Base-by-base conservation (phyloP, 495 filamentous ascomycete genomes). In the Gamarada debralockiae region DNA sequence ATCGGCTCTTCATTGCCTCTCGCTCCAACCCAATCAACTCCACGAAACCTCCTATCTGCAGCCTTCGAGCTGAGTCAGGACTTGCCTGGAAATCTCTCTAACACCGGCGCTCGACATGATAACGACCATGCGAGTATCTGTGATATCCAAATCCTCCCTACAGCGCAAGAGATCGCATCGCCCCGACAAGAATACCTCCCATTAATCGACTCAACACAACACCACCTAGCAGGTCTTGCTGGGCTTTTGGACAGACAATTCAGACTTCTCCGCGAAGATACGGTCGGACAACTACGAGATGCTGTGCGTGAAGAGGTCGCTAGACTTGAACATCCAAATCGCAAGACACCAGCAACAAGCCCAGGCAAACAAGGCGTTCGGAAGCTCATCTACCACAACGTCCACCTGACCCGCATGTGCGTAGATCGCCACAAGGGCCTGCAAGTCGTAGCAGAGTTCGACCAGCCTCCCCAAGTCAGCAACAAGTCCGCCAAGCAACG, bases 241-340 rank as follows among this genome's bases (percentile, higher is more conserved):
- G 78, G 86, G 0, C 70, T 87, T 0, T 64, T 92, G 0, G 86
- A 92, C 59, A 69, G 81, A 47, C 82, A 90, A 55, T 89, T 90
- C 52, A 74, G 86, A 15, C 72, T 90, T 3, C 66, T 87, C 6
- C 71, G 84, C 12, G 82, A 86, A 65, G 83, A 89, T 61, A 83
- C 76, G 1, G 64, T 84, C 1, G 83, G 84, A 3, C 79, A 79
- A 55, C 69, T 88, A 2, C 67, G 79, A 38, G 81, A 87, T 59
- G 74, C 76, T 4, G 72, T 85, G 4, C 66, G 66, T 13, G 51
- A 65, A 3, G 69, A 76, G 15, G 63, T 75, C 39, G 62, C 53
- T 33, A 61, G 48, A 39, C 48, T 56, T 45, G 23, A 52, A 43
- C 52, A 56, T 45, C 57, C 57, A 34, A 56, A 57, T 18, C 57